A percentile compares a stretch with the other conserved stretches of the same genome.
Conservation (phyloP, 208 protist genomes). For the Cochliopodium minus region DNA sequence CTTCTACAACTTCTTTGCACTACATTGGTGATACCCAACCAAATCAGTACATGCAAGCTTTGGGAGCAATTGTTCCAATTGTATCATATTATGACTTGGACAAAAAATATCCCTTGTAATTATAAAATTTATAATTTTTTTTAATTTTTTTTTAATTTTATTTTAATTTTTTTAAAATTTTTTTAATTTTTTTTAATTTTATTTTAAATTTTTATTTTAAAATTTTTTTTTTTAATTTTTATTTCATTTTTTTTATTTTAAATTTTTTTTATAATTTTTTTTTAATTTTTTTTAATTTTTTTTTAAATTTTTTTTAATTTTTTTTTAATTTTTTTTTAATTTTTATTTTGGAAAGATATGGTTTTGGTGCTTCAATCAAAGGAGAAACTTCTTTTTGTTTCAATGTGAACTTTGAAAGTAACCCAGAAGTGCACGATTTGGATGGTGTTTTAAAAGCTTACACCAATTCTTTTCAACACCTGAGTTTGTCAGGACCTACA, state of each 20-base stretch:
- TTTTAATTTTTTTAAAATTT: not conserved
- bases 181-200: not conserved
- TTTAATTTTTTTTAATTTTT: not conserved
- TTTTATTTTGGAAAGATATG: too few relatives aligned
- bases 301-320: not conserved
- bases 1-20: conserved; percentile 9
- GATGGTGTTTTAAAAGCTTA: too few relatives aligned
- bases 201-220: too few relatives aligned
- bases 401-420: too few relatives aligned
- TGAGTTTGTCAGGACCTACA: too few relatives aligned
- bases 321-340: too few relatives aligned
- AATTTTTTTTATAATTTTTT: not conserved
- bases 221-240: too few relatives aligned
- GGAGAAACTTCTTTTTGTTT: too few relatives aligned
- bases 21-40: conserved; percentile 6
- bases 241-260: not conserved
- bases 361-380: too few relatives aligned
- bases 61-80: not conserved
- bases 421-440: too few relatives aligned
- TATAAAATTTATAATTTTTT: not conserved
- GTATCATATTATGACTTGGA: conserved; percentile 16
- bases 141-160: too few relatives aligned
- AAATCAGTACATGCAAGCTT: conserved; percentile 11
- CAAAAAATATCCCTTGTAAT: not conserved
- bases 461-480: too few relatives aligned